Evolutionary conservation across 106 monocot genomes (phyloP).

Genomic region (Dendrobium catenatum): DNA sequence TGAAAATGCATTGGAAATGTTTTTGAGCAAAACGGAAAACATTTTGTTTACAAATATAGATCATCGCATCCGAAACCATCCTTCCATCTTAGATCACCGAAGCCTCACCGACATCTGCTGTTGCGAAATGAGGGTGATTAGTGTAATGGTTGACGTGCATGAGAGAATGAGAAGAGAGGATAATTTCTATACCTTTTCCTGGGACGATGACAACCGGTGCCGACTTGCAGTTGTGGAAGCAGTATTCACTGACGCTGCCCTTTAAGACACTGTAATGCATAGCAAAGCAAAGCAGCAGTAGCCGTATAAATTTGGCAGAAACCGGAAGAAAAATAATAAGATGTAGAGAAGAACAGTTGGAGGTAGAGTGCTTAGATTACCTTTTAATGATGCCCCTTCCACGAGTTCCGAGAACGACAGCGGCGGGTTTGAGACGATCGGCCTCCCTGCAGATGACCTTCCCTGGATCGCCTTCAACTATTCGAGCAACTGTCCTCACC

Average conservation of each 20-base stretch:
- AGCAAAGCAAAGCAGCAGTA: background rate
- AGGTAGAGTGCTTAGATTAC: conserved; percentile 8
- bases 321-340: background rate
- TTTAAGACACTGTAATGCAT: conserved; percentile 50
- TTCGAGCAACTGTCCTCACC: conserved; percentile 54
- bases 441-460: conserved; percentile 82
- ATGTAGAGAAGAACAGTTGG: background rate
- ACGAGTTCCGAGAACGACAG: conserved; percentile 80
- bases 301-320: background rate
- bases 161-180: background rate
- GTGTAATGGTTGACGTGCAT: no score
- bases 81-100: conserved; percentile 14
- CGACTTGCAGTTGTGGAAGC: conserved; percentile 76
- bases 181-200: conserved; percentile 12
- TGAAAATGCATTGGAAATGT: background rate
- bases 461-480: conserved; percentile 81
- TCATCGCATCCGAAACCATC: background rate
- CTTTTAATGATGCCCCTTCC: conserved; percentile 67
- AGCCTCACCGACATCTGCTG: conserved; percentile 25
- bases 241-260: conserved; percentile 77
- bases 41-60: no score
- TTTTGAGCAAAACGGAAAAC: no score
- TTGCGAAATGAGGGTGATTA: background rate
- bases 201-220: conserved; percentile 78
- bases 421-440: conserved; percentile 64